These are phyloP conservation scores for Aspergillus sp. DNA, from an alignment of 2,329 filamentous ascomycete species.

Conservation along the genomic window DNA sequence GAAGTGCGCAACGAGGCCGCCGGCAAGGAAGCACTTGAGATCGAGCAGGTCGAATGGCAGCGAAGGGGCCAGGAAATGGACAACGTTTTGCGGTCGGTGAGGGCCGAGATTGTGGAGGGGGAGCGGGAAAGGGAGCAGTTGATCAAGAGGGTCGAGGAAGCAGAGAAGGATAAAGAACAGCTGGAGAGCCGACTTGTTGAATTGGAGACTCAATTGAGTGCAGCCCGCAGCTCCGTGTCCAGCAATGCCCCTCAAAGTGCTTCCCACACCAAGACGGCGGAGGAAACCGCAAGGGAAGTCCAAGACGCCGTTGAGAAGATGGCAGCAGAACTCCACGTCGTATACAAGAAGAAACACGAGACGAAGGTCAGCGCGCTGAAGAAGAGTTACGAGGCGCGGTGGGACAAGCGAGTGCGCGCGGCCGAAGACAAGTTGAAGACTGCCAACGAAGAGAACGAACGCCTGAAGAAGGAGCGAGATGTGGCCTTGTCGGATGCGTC, in stretches of 20 bases:
- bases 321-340: slow-evolving; percentile 83
- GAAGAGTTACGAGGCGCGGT: slow-evolving; percentile 76
- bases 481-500: slow-evolving; percentile 62
- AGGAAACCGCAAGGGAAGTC: slow-evolving; percentile 63
- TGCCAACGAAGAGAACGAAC: slow-evolving; percentile 71
- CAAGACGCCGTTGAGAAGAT: slow-evolving; percentile 87
- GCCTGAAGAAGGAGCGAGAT: slow-evolving; percentile 65
- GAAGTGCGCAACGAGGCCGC: slow-evolving; percentile 74
- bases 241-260: slow-evolving; percentile 27
- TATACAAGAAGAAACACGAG: slow-evolving; percentile 98
- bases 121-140: slow-evolving; percentile 82
- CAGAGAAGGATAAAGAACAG: slow-evolving; percentile 58
- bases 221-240: slow-evolving; percentile 35
- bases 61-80: slow-evolving; percentile 84
- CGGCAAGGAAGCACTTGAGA: slow-evolving; percentile 67
- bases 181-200: slow-evolving; percentile 48
- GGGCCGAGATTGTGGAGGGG: slow-evolving; percentile 73
- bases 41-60: slow-evolving; percentile 81
- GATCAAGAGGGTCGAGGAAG: slow-evolving; percentile 71
- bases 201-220: slow-evolving; percentile 47
- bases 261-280: slow-evolving; percentile 40
- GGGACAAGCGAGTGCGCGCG: slow-evolving; percentile 83
- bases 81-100: slow-evolving; percentile 72
- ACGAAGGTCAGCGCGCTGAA: slow-evolving; percentile 90
- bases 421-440: slow-evolving; percentile 71